Evolutionary conservation across 257 asterid species (phyloP), one percentile per base, ranked within the genome.

Genomic region (Penstemon davidsonii): DNA sequence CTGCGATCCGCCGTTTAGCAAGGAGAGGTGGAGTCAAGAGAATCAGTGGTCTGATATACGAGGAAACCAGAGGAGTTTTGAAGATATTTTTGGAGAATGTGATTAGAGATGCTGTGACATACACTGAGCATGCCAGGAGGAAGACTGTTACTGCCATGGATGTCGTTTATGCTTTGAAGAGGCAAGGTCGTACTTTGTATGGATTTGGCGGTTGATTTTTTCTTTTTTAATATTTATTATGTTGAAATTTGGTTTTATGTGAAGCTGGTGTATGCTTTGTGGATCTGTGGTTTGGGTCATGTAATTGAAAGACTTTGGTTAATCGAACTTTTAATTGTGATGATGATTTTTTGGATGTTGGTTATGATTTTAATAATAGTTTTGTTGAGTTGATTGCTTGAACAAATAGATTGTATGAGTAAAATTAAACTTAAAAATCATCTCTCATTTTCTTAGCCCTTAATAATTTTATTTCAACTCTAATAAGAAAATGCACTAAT

Each of bases 11-110:
- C 13, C 82, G 85, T 7, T 64, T 81, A 67, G 85, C 85, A 45
- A 81, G 85, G 68, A 72, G 85, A 77, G 85, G 85, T 8, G 85
- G 85, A 53, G 85, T 81, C 5, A 81, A 81, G 82, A 75, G 83
- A 40, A 81, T 78, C 60, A 81, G 85, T 39, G 80, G 83, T 3
- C 72, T 81, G 70, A 81, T 81, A 0, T 77, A 81, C 53, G 83
- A 81, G 71, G 85, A 81, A 77, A 81, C 83, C 2, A 74, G 85
- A n/a, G 85, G 83, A 4, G 85, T 81, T 36, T 75, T 81, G 46
- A 81, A 77, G 85, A 80, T 77, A 40, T 80, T 80, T 61, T 69
- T 80, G 73, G 80, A 77, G 75, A 80, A 77, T 19, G 80, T 80
- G 10, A 80, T 80, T 46, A 77, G 78, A 37, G 82, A 80, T 43